Conservation (phyloP, 495 filamentous ascomycete species). For the Viridothelium virens region DNA sequence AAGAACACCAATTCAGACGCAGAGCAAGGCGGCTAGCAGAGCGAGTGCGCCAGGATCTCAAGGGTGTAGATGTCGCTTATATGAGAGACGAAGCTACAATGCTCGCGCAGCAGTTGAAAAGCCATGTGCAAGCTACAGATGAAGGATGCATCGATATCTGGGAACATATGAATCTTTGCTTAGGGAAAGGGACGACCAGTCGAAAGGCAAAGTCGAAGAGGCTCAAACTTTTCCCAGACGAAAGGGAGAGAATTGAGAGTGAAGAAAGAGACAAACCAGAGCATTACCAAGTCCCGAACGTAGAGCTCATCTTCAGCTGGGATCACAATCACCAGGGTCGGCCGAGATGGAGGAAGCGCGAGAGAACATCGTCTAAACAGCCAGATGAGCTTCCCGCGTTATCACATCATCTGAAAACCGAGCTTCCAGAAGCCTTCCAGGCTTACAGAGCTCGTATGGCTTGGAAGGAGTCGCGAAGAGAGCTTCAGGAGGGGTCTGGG, state of each 20-base stretch:
- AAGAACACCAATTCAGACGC: background rate
- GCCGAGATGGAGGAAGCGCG: background rate
- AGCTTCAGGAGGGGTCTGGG: background rate
- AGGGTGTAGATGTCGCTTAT: background rate
- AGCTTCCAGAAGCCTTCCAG: background rate
- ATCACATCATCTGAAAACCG: background rate
- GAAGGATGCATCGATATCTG: background rate
- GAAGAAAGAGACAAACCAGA: background rate
- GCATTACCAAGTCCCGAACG: background rate
- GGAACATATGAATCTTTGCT: constrained; percentile 6
- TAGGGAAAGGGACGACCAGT: background rate
- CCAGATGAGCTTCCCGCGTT: background rate
- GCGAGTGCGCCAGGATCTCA: background rate
- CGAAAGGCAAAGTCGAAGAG: background rate
- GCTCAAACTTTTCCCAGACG: constrained; percentile 1
- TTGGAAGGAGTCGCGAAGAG: background rate
- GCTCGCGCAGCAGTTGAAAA: background rate
- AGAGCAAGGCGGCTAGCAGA: background rate
- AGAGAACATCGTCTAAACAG: background rate
- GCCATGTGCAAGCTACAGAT: background rate
- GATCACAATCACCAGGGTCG: constrained; percentile 3
- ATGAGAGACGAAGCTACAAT: background rate
- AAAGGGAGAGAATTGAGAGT: background rate
- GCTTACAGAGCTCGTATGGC: background rate
- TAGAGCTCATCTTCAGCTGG: constrained; percentile 2